A percentile compares a stretch with the other conserved stretches of the same genome.
Evolutionary conservation across 257 asterid species (phyloP).

Genomic region (Schizonepeta tenuifolia): DNA sequence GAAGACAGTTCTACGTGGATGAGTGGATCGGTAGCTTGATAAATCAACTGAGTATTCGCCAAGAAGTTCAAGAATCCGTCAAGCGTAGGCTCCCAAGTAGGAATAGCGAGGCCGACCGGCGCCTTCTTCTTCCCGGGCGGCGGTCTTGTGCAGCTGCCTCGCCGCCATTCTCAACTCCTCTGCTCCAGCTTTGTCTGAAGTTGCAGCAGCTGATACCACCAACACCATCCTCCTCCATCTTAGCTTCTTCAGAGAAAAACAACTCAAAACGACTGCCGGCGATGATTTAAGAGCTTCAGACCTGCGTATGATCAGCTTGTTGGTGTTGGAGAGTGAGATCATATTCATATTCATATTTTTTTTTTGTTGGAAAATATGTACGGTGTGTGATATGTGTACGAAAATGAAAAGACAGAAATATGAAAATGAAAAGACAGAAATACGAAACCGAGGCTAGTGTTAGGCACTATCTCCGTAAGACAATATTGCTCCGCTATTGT

Average conservation of each 20-base stretch:
- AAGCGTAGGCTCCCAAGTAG: slow-evolving; percentile 74
- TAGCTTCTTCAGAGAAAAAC: slow-evolving; percentile 28
- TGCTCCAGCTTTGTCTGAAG: slow-evolving; percentile 35
- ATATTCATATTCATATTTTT: no score
- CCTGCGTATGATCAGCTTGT: no score
- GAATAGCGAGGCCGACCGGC: slow-evolving; percentile 43
- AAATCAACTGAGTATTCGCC: slow-evolving; percentile 88
- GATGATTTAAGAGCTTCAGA: no score
- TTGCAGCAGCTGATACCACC: slow-evolving; percentile 48
- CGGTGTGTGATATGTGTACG: no score
- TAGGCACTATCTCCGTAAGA: no score
- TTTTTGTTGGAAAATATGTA: no score
- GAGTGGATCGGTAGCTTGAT: slow-evolving; percentile 70
- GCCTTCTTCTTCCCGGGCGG: slow-evolving; percentile 79
- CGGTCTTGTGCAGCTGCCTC: slow-evolving; percentile 77
- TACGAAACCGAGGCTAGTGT: no score
- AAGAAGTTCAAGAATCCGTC: slow-evolving; percentile 87
- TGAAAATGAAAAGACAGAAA: no score
- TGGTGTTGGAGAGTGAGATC: no score
- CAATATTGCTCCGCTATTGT: no score
- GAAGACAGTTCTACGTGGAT: no score
- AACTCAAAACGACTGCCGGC: neutral
- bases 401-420: no score
- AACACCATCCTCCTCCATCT: slow-evolving; percentile 46
- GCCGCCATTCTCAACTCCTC: slow-evolving; percentile 98